These are phyloP conservation scores for Puccinia sorghi DNA, from an alignment of 1,284 basidiomycete species.

Conservation along the genomic window DNA sequence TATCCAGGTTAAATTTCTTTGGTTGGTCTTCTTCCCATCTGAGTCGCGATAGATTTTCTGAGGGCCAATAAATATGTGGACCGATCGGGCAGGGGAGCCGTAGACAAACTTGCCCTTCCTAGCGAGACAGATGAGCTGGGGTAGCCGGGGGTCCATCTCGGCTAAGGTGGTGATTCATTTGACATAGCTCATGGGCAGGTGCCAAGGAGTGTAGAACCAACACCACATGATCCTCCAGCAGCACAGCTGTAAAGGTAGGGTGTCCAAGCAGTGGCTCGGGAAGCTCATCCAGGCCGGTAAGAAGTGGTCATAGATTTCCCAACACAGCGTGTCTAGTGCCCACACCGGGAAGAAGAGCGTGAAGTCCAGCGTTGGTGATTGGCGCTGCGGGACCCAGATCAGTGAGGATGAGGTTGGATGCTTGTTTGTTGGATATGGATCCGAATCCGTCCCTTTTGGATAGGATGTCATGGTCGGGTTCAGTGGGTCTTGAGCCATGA, in stretches of 20 bases:
- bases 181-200: constrained; percentile 57
- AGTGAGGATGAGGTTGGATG: background rate
- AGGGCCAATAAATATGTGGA: constrained; percentile 50
- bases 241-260: constrained; percentile 52
- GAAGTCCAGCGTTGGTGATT: constrained; percentile 58
- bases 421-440: background rate
- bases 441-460: constrained; percentile 1
- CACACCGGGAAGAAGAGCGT: constrained; percentile 60
- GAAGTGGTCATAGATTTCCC: constrained; percentile 52
- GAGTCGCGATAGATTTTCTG: constrained; percentile 49
- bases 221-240: constrained; percentile 55
- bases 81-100: constrained; percentile 52
- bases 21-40: constrained; percentile 36
- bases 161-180: constrained; percentile 58
- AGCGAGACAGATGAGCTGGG: constrained; percentile 56
- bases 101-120: constrained; percentile 57
- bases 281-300: constrained; percentile 43
- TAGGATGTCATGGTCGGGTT: constrained; percentile 43
- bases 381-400: background rate
- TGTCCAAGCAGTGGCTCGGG: constrained; percentile 52
- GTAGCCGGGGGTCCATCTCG: constrained; percentile 58
- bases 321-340: constrained; percentile 57
- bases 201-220: constrained; percentile 57
- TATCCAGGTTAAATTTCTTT: constrained; percentile 51
- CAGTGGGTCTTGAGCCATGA: constrained; percentile 23